Evolutionary conservation across 129 eudicot species (phyloP), one percentile per base, ranked within the genome.

Genomic region (Oenanthe sinensis): DNA sequence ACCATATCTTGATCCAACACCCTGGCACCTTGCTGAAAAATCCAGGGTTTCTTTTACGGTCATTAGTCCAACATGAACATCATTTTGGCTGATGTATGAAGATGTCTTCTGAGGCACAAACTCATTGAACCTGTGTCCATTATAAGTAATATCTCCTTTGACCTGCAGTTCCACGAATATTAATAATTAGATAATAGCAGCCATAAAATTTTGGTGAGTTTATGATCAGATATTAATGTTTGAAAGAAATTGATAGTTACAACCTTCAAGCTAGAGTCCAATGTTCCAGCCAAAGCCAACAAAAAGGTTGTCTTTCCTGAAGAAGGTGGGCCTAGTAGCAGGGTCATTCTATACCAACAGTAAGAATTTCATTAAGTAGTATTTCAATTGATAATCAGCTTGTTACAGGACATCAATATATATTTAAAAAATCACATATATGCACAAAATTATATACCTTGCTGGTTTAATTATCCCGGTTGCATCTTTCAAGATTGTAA

Each of bases 21-120:
- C 98, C 82, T 91, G 98, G 82, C 91, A 91, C 80, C 98, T 88
- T 39, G 98, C 97, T 0, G 98, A 88, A 78, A 91, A 95, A 81
- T 88, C 97, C 6, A 95, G 76, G 19, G 96, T 91, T 84, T 95
- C 98, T 85, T 89, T 87, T 3, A 94, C 98, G 0, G 98, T 94
- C 89, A 94, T 83, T 67, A 82, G 87, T 78, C 89, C 97, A 8
- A 82, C 85, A 80, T 94, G 97, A 80, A 90, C 86, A 87, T 94
- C 98, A 77, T 90, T 87, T 79, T 94, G 98, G 77, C 93, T 90
- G 37, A 94, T 86, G 80, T 94, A 91, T 8, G 93, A 92, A 6
- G 98, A 62, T 50, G 98, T 90, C 81, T 90, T 91, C 8, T 86
- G 90, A 13, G 93, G 93, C 70, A 90, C 97, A 80, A 92, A 96